Base-by-base conservation (phyloP, 257 asterid species). In the Solanum arcanum region DNA sequence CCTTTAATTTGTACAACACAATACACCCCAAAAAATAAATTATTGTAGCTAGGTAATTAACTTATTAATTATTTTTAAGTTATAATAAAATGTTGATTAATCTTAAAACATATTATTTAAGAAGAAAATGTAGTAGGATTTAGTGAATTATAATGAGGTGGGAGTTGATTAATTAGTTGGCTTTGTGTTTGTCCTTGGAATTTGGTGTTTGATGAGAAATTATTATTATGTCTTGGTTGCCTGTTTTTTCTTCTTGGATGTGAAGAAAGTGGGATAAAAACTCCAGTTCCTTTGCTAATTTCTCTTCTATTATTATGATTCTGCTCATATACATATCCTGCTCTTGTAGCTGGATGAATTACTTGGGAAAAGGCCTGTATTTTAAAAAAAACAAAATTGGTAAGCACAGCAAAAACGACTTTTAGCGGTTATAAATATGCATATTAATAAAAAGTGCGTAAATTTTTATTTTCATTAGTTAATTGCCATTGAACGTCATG, bases 241-340 rank as follows among this genome's bases (percentile, higher is more conserved):
- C 88, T 92, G 64, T 86, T 92, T 84, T 90, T 93, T 88, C 95
- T 88, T 82, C 95, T 91, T 0, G 91, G 90, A 56, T 92, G 90
- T 16, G 93, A 85, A 23, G 95, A 92, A 75, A 89, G 95, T 11
- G 99, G 99, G 84, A 96, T 95, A 35, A 96, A 96, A 12, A 96
- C 99, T 78, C 99, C 98, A 6, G 99, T 96, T 25, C 99, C 99
- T 89, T 95, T 95, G 93, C 95, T 94, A 37, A 39, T 74, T 86
- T 92, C 96, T 88, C 94, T 92, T 83, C 90, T 95, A 92, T 87
- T 80, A 5, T 73, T 80, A 5, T 37, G 1, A 37, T 73, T 88
- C 20, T 86, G 93, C 84, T 92, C 94, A 68, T 90, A 84, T 25
- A 85, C 52, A 78, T 39, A 89, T 60, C 93, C 89, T 42, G 89